Evolutionary conservation across 345 rosid species (phyloP), one percentile per base, ranked within the genome.

Genomic region (Crucihimalaya himalaica): DNA sequence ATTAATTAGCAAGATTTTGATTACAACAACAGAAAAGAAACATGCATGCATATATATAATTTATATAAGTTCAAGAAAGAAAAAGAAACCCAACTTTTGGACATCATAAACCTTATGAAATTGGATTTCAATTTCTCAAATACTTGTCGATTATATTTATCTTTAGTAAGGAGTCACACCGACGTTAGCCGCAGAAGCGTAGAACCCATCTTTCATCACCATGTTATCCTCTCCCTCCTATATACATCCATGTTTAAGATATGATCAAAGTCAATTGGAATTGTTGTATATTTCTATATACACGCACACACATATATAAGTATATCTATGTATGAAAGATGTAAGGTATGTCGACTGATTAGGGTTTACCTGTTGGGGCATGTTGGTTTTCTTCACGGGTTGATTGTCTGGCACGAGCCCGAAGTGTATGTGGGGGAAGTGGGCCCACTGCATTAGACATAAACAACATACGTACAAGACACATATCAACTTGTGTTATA

Each of bases 361-460:
- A 75, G 82, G 82, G 79, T 71, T 82, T 83, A 87, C 93, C 92
- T 86, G 97, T 77, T 84, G 96, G 83, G 85, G 87, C 76, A 85
- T 60, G 81, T 76, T 86, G 37, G 94, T 20, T 72, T 89, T 96
- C 93, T 86, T 92, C 93, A 84, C 87, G 86, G 97, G 86, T 77
- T 92, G 98, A 83, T 90, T 92, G 81, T 96, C 97, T 80, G 98
- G 96, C 91, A 86, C 82, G 53, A 92, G 97, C 63, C 99, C 98
- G 83, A 89, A 92, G 75, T 92, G 99, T 74, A 90, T 96, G 84
- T 89, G 93, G 2, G 99, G 99, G 74, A 92, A 92, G 63, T 96
- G 99, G 84, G 99, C 99, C 98, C 98, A 96, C 99, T 96, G 79
- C 21, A 71, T 61, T 31, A 37, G 62, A 58, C 60, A 42, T 18